A percentile compares a stretch with the other conserved stretches of the same genome.
phyloP scores from a whole-genome alignment of 1,139 yeast species.

The Saccharomyces hybrid region DNA sequence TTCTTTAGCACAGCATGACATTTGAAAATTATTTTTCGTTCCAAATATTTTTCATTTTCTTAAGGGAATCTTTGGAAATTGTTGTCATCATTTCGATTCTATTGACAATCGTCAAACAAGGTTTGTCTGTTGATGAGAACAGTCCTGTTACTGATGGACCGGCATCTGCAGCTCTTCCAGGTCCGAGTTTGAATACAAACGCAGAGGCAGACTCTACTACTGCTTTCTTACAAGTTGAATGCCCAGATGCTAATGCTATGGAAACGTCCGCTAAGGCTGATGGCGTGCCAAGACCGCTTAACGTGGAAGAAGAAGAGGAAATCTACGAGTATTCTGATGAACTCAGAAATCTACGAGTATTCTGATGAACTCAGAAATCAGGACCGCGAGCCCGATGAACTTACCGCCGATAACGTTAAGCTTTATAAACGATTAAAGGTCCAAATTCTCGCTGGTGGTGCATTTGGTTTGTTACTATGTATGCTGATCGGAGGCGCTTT shows the following conservation, averaged over 20 bases:
- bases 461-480: constrained; percentile 65
- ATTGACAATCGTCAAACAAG: constrained; percentile 80
- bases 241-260: neutral
- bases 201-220: neutral
- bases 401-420: constrained; percentile 16
- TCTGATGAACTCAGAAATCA: neutral
- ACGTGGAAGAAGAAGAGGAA: constrained; percentile 3
- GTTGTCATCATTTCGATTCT: constrained; percentile 82
- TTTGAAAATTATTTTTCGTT: constrained; percentile 36
- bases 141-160: neutral
- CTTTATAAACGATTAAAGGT: constrained; percentile 53
- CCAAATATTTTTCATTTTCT: constrained; percentile 68
- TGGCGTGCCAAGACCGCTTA: constrained; percentile 5
- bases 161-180: neutral
- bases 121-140: constrained; percentile 28
- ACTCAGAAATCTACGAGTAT: neutral
- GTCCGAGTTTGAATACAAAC: neutral
- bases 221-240: neutral
- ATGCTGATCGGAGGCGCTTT: constrained; percentile 74
- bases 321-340: neutral
- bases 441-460: constrained; percentile 80
- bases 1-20: constrained; percentile 9
- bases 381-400: constrained; percentile 4
- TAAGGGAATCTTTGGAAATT: constrained; percentile 88
- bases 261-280: neutral